Evolutionary conservation across 2,329 filamentous ascomycete species (phyloP).

Genomic region (Acephala macrosclerotiorum): DNA sequence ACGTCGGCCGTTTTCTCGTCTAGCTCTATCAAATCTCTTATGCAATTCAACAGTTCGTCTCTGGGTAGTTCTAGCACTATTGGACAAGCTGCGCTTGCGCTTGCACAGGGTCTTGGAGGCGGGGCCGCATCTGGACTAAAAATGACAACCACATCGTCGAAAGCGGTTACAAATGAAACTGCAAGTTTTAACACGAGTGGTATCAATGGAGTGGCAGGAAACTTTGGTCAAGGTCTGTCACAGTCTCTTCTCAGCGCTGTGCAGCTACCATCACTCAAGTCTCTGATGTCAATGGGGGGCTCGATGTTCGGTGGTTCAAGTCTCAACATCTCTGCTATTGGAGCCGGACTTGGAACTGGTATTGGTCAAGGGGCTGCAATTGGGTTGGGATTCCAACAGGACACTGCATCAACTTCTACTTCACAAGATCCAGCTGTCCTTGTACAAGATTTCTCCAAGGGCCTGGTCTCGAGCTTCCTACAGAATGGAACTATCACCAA

Average conservation of each 20-base stretch:
- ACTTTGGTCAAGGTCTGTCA: constrained; percentile 23
- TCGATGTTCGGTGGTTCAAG: not conserved
- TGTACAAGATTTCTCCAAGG: constrained; percentile 39
- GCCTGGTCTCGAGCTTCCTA: constrained; percentile 44
- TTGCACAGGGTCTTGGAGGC: constrained; percentile 17
- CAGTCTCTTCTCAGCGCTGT: constrained; percentile 13
- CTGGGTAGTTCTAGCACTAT: constrained; percentile 12
- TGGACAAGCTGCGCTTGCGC: constrained; percentile 15
- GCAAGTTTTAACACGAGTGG: constrained; percentile 15
- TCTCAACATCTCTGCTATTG: constrained; percentile 13
- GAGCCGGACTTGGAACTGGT: constrained; percentile 26
- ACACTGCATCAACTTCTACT: not conserved
- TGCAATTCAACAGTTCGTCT: not conserved
- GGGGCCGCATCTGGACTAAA: constrained; percentile 17
- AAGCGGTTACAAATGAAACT: not conserved
- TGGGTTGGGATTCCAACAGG: constrained; percentile 29
- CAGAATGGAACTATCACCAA: constrained; percentile 44
- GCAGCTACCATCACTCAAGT: constrained; percentile 8
- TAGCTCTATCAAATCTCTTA: not conserved
- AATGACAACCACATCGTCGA: not conserved
- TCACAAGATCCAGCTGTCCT: constrained; percentile 22
- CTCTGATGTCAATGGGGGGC: not conserved
- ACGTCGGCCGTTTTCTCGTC: constrained; percentile 1
- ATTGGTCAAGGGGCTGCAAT: constrained; percentile 30
- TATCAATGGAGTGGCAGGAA: constrained; percentile 23